A percentile compares a stretch with the other conserved stretches of the same genome.
Evolutionary conservation across 805 yeast genomes (phyloP).

Genomic region (Cyberlindnera maclurae): DNA sequence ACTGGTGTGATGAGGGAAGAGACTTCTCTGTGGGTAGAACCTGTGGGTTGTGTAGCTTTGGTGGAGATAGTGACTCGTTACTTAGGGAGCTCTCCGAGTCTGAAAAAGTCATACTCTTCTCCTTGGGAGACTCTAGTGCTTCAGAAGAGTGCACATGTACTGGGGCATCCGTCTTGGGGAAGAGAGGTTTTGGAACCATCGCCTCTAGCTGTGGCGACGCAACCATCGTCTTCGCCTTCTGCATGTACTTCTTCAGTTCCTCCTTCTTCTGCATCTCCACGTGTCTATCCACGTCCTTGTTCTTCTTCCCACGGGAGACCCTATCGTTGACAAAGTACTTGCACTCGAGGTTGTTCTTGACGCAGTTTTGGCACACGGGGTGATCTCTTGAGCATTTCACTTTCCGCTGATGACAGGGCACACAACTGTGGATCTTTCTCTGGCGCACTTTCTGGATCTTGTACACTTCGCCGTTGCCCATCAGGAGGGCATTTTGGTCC

Average conservation of each 20-base stretch:
- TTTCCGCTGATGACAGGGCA: slow-evolving; percentile 51
- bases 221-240: slow-evolving; percentile 16
- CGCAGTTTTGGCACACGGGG: slow-evolving; percentile 47
- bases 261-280: slow-evolving; percentile 19
- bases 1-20: neutral
- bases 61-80: slow-evolving; percentile 24
- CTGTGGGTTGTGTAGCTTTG: slow-evolving; percentile 22
- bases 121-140: slow-evolving; percentile 11
- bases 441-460: slow-evolving; percentile 58
- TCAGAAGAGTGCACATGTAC: no score
- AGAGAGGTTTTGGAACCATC: neutral
- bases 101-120: slow-evolving; percentile 16
- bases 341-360: slow-evolving; percentile 40
- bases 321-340: slow-evolving; percentile 52
- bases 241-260: slow-evolving; percentile 20
- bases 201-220: slow-evolving; percentile 2
- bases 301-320: slow-evolving; percentile 30
- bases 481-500: slow-evolving; percentile 29
- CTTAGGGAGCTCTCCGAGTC: slow-evolving; percentile 22
- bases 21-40: slow-evolving; percentile 19
- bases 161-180: no score
- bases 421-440: slow-evolving; percentile 48
- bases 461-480: slow-evolving; percentile 47
- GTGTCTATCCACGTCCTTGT: slow-evolving; percentile 18
- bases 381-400: slow-evolving; percentile 47